A percentile compares a stretch with the other conserved stretches of the same genome.
Conservation (phyloP, 2,329 filamentous ascomycete genomes). For the Rutstroemia sp. region DNA sequence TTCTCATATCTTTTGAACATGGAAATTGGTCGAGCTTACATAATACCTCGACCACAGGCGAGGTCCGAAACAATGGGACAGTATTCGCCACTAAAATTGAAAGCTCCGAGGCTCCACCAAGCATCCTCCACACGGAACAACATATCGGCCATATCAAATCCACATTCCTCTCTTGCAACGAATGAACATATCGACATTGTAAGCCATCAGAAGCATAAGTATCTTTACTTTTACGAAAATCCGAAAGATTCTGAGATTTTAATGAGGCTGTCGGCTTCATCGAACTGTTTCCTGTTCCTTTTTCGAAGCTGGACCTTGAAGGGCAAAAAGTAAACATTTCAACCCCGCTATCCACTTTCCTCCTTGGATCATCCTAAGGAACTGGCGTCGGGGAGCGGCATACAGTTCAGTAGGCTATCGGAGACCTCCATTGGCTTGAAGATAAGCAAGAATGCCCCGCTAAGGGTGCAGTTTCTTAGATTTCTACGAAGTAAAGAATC, state of each 20-base stretch:
- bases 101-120: background rate
- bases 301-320: no score
- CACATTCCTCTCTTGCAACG: conserved; percentile 3
- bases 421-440: conserved; percentile 6
- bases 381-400: background rate
- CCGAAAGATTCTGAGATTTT: no score
- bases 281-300: no score
- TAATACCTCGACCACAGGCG: no score
- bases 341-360: background rate
- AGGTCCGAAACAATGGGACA: no score
- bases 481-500: background rate
- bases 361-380: background rate
- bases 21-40: no score
- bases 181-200: conserved; percentile 14
- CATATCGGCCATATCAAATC: conserved; percentile 12
- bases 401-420: background rate
- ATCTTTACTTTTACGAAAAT: background rate
- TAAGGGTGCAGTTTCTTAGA: background rate
- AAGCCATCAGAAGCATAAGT: background rate
- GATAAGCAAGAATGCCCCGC: conserved; percentile 7
- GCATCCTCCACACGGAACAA: background rate
- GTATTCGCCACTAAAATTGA: background rate
- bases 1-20: no score
- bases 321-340: background rate
- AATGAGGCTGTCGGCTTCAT: no score